Conservation (phyloP, 805 yeast genomes). For the Spathaspora girioi region DNA sequence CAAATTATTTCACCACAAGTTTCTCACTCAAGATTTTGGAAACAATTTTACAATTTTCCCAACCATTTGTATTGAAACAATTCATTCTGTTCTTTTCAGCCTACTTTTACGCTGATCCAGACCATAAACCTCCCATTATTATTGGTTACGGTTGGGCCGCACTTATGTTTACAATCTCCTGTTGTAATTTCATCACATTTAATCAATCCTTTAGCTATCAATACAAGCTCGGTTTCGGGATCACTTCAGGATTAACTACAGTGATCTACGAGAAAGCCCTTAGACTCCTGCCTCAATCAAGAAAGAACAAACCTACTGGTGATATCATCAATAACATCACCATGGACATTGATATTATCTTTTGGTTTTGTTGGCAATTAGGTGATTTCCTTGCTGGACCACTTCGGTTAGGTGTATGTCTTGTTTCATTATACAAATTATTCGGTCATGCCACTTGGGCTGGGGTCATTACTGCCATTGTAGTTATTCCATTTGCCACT, state of each 20-base stretch:
- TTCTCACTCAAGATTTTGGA: conserved; percentile 16
- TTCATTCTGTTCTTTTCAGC: conserved; percentile 24
- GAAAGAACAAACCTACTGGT: conserved; percentile 29
- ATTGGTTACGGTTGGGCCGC: conserved; percentile 23
- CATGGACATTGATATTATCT: conserved; percentile 22
- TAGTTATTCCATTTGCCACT: conserved; percentile 30
- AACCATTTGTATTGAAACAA: conserved; percentile 28
- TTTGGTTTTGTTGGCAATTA: conserved; percentile 11
- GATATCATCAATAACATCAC: conserved; percentile 32
- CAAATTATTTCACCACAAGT: conserved; percentile 2
- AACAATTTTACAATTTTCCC: conserved; percentile 17
- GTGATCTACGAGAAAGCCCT: conserved; percentile 27
- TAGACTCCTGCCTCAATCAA: conserved; percentile 26
- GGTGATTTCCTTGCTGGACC: conserved; percentile 20
- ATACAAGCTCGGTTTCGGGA: conserved; percentile 12
- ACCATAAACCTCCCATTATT: conserved; percentile 19
- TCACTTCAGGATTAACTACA: conserved; percentile 19
- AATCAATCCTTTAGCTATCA: conserved; percentile 16
- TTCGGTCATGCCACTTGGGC: conserved; percentile 35
- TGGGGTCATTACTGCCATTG: conserved; percentile 27
- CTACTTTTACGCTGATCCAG: conserved; percentile 5
- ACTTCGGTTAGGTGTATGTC: conserved; percentile 20
- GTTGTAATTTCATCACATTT: conserved; percentile 18
- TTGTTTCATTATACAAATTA: conserved; percentile 29
- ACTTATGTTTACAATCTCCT: conserved; percentile 22